A percentile compares a stretch with the other conserved stretches of the same genome.
Conservation (phyloP, 1,284 basidiomycete genomes). For the Moesziomyces globuligerus region DNA sequence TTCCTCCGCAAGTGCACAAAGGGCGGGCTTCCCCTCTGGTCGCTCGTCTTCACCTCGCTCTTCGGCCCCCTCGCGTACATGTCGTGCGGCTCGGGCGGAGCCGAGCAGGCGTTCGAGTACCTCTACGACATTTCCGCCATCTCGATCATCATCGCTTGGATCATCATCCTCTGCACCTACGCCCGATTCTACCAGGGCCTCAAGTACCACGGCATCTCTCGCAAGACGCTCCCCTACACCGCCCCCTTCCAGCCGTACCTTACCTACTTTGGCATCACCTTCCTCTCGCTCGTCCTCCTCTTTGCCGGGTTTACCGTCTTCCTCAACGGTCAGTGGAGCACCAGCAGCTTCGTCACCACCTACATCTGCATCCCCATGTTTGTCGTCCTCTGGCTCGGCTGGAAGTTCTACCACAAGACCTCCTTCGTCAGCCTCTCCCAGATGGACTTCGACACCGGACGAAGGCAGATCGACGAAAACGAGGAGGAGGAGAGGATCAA, state of each 20-base stretch:
- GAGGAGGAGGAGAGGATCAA: constrained; percentile 36
- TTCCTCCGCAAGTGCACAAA: constrained; percentile 77
- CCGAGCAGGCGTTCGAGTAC: constrained; percentile 73
- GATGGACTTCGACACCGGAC: constrained; percentile 73
- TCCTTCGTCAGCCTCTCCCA: constrained; percentile 60
- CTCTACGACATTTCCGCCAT: constrained; percentile 74
- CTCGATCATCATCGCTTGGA: constrained; percentile 81
- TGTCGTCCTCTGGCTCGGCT: constrained; percentile 77
- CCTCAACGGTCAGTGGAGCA: constrained; percentile 55
- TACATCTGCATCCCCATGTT: constrained; percentile 81
- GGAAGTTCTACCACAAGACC: constrained; percentile 72
- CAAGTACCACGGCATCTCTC: constrained; percentile 73
- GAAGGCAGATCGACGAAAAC: constrained; percentile 46
- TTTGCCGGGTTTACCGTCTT: constrained; percentile 69
- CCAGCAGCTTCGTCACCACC: constrained; percentile 80
- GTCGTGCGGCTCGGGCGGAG: constrained; percentile 69
- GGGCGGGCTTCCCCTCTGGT: constrained; percentile 78
- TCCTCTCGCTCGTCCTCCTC: constrained; percentile 49
- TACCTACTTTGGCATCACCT: constrained; percentile 49
- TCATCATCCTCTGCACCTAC: constrained; percentile 80
- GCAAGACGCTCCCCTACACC: constrained; percentile 71
- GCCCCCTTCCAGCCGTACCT: constrained; percentile 68
- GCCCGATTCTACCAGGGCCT: constrained; percentile 77
- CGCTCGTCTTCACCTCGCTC: constrained; percentile 75
- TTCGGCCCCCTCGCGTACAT: constrained; percentile 78